Base-by-base conservation (phyloP, 805 yeast species). In the Starmerella tilneyi region DNA sequence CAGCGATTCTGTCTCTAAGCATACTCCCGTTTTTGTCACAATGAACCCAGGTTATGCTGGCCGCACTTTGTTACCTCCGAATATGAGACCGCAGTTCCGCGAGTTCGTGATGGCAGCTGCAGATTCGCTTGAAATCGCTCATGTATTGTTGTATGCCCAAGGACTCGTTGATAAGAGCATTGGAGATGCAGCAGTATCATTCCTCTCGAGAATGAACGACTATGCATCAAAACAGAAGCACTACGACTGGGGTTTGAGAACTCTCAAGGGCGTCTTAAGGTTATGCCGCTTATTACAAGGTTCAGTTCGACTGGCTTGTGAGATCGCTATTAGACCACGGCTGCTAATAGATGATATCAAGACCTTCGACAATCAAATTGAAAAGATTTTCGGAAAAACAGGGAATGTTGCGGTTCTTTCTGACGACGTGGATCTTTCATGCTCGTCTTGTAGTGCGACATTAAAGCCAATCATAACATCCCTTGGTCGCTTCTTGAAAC, bases 41-140 rank as follows among this genome's bases (percentile, higher is more conserved):
- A 81, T 86, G 82, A 89, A 89, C 57, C 96, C 96, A 1, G 79
- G 73, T 0, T 89, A 89, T 57, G 76, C 76, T 11, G 97, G 96
- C 0, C 74, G 97, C 59, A 74, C 84, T 3, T 71, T 70, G 20
- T 64, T 89, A 11, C 97, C 97, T 0, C 94, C 88, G 46, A 89
- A 88, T 57, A 65, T 89, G 63, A 81, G 81, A 58, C 81, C 76
- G 56, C 71, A 80, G 27, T 89, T 88, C 62, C 67, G 94, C 45
- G 75, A 79, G 11, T 78, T 84, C 55, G 74, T 86, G 0, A 78
- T 89, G 78, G 70, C 71, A 3, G 65, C 65, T 26, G 94, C 97
- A 0, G 94, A 89, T 52, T 68, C 70, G 15, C 72, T 67, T 19
- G 59, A 71, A 0, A 89, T 89, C 48, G 77, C 81, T 1, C 81